Percentiles rank a stretch among this genome's conserved stretches.
Evolutionary conservation across 1,284 basidiomycete genomes (phyloP).

Genomic region (Sporisorium graminicola): DNA sequence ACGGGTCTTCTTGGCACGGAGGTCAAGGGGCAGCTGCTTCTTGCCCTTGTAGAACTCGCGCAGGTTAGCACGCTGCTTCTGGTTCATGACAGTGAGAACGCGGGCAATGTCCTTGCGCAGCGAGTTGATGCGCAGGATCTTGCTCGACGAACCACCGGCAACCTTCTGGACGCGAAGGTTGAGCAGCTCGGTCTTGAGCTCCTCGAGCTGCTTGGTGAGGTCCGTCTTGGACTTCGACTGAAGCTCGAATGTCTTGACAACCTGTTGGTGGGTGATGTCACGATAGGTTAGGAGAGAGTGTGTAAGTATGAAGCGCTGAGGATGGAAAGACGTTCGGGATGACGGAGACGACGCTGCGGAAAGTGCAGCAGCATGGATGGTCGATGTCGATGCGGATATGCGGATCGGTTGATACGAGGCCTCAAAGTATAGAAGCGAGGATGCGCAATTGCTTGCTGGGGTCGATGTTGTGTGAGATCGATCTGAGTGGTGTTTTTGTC

Average conservation of each 20-base stretch:
- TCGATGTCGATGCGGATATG: not conserved
- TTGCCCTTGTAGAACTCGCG: constrained; percentile 98
- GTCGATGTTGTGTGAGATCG: not conserved
- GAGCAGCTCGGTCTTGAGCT: constrained; percentile 96
- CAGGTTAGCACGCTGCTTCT: constrained; percentile 95
- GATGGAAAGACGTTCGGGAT: not conserved
- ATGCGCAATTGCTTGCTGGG: not conserved
- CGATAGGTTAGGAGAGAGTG: not conserved
- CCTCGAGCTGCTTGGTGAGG: constrained; percentile 91
- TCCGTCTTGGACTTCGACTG: constrained; percentile 99
- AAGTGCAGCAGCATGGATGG: constrained; percentile 6
- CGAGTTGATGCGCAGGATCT: constrained; percentile 85
- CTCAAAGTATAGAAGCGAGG: no score
- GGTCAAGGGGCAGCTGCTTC: constrained; percentile 96
- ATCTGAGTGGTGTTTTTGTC: not conserved
- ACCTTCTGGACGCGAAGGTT: constrained; percentile 95
- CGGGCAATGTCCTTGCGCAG: constrained; percentile 99
- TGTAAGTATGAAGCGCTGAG: constrained; percentile 3
- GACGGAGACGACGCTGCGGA: not conserved
- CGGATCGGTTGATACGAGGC: no score
- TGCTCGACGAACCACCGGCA: constrained; percentile 92
- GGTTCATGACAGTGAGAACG: constrained; percentile 98
- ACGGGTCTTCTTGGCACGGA: constrained; percentile 97
- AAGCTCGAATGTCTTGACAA: constrained; percentile 95
- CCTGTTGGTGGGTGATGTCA: constrained; percentile 25